Percentiles rank a stretch among this genome's conserved stretches.
These are phyloP conservation scores for Cryphonectria carpinicola DNA, from an alignment of 2,329 filamentous ascomycete genomes.

Conservation along the genomic window DNA sequence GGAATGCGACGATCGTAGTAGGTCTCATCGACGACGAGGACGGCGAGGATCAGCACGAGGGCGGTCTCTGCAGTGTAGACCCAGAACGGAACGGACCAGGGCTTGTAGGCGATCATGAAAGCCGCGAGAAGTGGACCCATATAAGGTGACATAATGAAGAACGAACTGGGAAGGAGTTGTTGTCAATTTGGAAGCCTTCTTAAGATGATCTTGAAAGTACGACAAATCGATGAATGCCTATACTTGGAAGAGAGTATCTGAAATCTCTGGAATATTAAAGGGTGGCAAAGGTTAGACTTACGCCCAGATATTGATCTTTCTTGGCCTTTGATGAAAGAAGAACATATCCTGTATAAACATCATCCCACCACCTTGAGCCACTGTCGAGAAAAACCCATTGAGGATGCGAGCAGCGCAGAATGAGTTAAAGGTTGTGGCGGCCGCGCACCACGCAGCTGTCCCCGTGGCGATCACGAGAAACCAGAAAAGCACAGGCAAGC, in stretches of 20 bases:
- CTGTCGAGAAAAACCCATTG: conserved; percentile 53
- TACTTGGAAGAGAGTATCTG: not conserved
- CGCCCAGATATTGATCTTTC: conserved; percentile 55
- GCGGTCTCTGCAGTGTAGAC: conserved; percentile 47
- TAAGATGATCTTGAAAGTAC: not conserved
- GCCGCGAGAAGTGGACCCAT: conserved; percentile 49
- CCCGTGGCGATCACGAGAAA: conserved; percentile 42
- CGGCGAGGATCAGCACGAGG: conserved; percentile 43
- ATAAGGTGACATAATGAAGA: conserved; percentile 48
- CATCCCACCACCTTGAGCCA: conserved; percentile 49
- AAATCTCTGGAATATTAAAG: not conserved
- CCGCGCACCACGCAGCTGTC: conserved; percentile 50
- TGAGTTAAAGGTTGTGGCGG: conserved; percentile 48
- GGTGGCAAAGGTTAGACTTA: conserved; percentile 31
- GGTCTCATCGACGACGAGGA: conserved; percentile 51
- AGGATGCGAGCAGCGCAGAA: conserved; percentile 53
- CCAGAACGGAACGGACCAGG: conserved; percentile 54
- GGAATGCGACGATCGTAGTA: conserved; percentile 52
- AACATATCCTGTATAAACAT: conserved; percentile 62
- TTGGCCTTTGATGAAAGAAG: conserved; percentile 60
- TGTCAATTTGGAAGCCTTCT: not conserved
- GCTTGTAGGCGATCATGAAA: conserved; percentile 51
- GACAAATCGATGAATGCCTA: too few species aligned
- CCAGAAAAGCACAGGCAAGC: conserved; percentile 49
- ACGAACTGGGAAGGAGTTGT: conserved; percentile 32